phyloP scores from a whole-genome alignment of 2,329 filamentous ascomycete genomes.

The Fusarium sp. region DNA sequence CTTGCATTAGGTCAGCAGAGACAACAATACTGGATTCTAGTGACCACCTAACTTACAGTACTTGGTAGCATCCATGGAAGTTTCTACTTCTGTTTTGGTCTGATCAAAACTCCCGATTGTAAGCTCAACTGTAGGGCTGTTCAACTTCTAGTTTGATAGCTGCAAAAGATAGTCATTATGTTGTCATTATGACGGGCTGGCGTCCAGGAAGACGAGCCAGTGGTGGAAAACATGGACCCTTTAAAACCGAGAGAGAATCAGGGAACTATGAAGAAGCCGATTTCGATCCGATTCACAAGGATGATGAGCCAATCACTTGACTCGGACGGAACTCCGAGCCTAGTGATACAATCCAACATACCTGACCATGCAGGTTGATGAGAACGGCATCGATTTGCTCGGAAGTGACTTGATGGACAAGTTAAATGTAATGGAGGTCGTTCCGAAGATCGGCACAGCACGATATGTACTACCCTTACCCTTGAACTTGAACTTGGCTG shows the following conservation, averaged over 20 bases:
- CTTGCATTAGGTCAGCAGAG: neutral
- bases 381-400: neutral
- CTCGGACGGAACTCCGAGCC: neutral
- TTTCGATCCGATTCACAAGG: constrained; percentile 8
- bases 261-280: neutral
- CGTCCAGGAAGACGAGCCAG: neutral
- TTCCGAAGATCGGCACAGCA: neutral
- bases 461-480: neutral
- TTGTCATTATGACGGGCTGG: constrained; percentile 18
- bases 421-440: neutral
- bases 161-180: neutral
- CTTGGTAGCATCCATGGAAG: too few species aligned
- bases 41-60: too few species aligned
- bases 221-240: neutral
- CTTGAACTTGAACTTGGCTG: neutral
- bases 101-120: neutral
- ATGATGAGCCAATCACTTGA: neutral
- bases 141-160: neutral
- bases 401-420: neutral
- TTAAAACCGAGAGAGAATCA: neutral
- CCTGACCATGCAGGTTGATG: neutral
- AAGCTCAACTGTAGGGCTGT: neutral
- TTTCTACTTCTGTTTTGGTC: neutral
- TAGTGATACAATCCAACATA: neutral
- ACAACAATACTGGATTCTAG: neutral